Evolutionary conservation across 441 rosid genomes (phyloP).

Genomic region (Erodium texanum): DNA sequence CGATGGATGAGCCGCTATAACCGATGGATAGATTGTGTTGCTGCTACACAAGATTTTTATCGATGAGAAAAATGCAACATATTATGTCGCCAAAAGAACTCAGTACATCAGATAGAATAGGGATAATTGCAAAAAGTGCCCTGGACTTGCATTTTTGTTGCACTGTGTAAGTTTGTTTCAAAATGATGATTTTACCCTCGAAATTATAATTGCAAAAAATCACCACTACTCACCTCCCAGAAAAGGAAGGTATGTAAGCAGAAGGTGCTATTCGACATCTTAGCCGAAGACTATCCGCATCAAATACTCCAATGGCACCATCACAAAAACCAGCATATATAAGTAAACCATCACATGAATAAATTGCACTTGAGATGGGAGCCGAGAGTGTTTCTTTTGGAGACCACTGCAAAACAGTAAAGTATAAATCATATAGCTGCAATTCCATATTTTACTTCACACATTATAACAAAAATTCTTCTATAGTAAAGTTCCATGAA

Average conservation of each 20-base stretch:
- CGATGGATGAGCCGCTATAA: slow-evolving; percentile 46
- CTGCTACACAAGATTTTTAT: slow-evolving; percentile 18
- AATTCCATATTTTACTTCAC: neutral
- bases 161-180: too few species aligned
- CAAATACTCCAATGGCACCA: slow-evolving; percentile 53
- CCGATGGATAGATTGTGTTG: slow-evolving; percentile 25
- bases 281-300: slow-evolving; percentile 38
- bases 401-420: slow-evolving; percentile 37
- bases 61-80: too few species aligned
- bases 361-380: slow-evolving; percentile 46
- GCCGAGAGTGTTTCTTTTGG: slow-evolving; percentile 42
- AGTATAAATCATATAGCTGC: neutral
- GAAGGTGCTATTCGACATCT: slow-evolving; percentile 50
- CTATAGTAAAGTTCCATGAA: too few species aligned
- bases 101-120: neutral
- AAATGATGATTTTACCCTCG: too few species aligned
- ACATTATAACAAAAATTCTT: neutral
- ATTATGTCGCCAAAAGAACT: neutral
- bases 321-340: slow-evolving; percentile 47
- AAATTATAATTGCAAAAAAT: too few species aligned
- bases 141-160: too few species aligned
- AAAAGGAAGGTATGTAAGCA: slow-evolving; percentile 34
- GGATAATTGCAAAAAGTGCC: too few species aligned
- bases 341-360: slow-evolving; percentile 42
- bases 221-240: slow-evolving; percentile 24